Percentiles rank a stretch among this genome's conserved stretches.
These are phyloP conservation scores for Phlyctochytrium planicorne DNA, from an alignment of 192 early-diverging fungal species.

Conservation along the genomic window DNA sequence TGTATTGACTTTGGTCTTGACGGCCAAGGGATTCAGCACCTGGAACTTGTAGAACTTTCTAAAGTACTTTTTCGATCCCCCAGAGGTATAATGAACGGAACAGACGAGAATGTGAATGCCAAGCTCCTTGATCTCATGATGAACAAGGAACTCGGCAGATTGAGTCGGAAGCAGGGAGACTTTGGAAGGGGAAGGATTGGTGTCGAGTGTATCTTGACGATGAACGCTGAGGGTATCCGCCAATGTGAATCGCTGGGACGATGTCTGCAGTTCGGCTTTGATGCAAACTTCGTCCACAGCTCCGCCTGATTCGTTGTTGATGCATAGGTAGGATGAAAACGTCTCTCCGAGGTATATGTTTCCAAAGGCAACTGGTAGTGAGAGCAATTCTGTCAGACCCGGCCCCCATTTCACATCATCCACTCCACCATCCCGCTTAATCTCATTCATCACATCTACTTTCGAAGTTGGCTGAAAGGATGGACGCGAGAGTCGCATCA, in stretches of 20 bases:
- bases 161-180: constrained; percentile 66
- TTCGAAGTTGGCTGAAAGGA: constrained; percentile 34
- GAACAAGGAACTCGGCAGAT: constrained; percentile 72
- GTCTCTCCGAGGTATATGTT: constrained; percentile 95
- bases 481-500: constrained; percentile 86
- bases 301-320: constrained; percentile 78
- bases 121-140: constrained; percentile 95
- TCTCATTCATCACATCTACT: not conserved
- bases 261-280: constrained; percentile 84
- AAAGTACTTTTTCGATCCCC: constrained; percentile 63
- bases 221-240: constrained; percentile 53
- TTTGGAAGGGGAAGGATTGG: constrained; percentile 5
- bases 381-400: constrained; percentile 61
- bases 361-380: constrained; percentile 84
- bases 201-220: constrained; percentile 8
- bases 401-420: constrained; percentile 8
- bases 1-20: constrained; percentile 95
- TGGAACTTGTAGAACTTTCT: constrained; percentile 96
- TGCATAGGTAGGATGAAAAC: constrained; percentile 79
- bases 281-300: constrained; percentile 72
- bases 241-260: constrained; percentile 75
- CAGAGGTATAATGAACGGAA: constrained; percentile 71
- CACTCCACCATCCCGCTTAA: not conserved
- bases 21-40: constrained; percentile 91
- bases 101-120: constrained; percentile 91